These are phyloP conservation scores for Lumnitzera littorea DNA, from an alignment of 345 rosid genomes.

Conservation along the genomic window DNA sequence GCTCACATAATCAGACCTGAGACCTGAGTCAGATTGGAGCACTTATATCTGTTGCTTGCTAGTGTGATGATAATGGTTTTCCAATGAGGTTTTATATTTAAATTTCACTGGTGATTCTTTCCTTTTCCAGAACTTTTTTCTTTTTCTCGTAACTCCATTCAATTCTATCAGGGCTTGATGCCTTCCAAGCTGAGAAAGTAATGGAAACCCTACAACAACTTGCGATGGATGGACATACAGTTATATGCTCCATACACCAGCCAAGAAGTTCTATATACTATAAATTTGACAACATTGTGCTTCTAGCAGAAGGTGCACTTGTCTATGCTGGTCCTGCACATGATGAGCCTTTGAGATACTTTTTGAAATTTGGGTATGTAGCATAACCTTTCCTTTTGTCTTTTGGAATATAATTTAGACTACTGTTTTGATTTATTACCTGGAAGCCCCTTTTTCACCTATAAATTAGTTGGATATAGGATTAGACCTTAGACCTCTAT, in stretches of 20 bases:
- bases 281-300: slow-evolving; percentile 87
- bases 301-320: slow-evolving; percentile 70
- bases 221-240: slow-evolving; percentile 91
- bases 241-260: slow-evolving; percentile 96
- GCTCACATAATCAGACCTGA: too few relatives aligned
- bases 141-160: background rate
- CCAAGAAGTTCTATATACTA: slow-evolving; percentile 89
- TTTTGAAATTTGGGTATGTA: slow-evolving; percentile 77
- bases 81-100: background rate
- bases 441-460: too few relatives aligned
- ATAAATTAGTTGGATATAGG: too few relatives aligned
- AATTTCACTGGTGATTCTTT: background rate
- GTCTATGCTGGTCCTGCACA: slow-evolving; percentile 90
- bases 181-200: slow-evolving; percentile 95
- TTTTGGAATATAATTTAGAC: background rate
- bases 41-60: too few relatives aligned
- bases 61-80: too few relatives aligned
- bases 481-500: too few relatives aligned
- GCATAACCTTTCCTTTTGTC: slow-evolving; percentile 14
- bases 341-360: slow-evolving; percentile 65
- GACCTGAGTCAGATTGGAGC: too few relatives aligned
- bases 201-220: slow-evolving; percentile 92
- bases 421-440: too few relatives aligned
- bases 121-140: background rate
- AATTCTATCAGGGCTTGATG: slow-evolving; percentile 76